A percentile compares a stretch with the other conserved stretches of the same genome.
These are phyloP conservation scores for Xylariaceae sp. DNA, from an alignment of 2,329 filamentous ascomycete genomes.

Conservation along the genomic window DNA sequence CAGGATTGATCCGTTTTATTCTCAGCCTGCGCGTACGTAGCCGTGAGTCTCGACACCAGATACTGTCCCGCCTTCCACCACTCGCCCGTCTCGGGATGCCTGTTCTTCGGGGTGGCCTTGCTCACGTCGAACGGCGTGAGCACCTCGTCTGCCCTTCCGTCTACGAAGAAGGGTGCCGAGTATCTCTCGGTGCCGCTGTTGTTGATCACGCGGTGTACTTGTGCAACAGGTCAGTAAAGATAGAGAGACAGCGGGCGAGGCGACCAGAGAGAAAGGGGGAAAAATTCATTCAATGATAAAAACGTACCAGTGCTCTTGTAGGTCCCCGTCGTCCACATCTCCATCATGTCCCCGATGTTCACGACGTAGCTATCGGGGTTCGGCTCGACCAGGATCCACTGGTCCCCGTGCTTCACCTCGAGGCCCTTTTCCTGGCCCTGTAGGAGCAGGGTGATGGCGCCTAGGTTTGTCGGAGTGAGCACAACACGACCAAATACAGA, in stretches of 20 bases:
- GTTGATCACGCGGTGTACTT: constrained; percentile 20
- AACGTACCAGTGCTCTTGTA: constrained; percentile 13
- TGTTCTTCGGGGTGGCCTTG: not conserved
- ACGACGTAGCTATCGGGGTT: constrained; percentile 18
- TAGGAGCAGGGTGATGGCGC: constrained; percentile 21
- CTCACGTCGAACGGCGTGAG: constrained; percentile 29
- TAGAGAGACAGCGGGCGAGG: too few relatives aligned
- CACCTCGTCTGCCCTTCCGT: constrained; percentile 21
- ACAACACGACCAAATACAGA: too few relatives aligned
- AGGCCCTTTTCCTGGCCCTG: constrained; percentile 18
- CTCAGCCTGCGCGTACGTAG: constrained; percentile 20
- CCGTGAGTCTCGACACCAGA: constrained; percentile 28
- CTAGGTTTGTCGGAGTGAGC: constrained; percentile 3
- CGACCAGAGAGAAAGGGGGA: too few relatives aligned
- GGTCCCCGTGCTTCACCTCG: constrained; percentile 12
- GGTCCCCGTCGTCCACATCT: constrained; percentile 15
- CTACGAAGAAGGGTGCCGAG: constrained; percentile 20
- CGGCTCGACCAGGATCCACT: constrained; percentile 15
- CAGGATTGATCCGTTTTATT: too few relatives aligned
- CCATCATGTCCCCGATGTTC: constrained; percentile 22
- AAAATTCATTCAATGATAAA: too few relatives aligned
- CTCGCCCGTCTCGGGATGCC: constrained; percentile 12
- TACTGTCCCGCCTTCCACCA: constrained; percentile 28
- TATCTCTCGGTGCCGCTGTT: constrained; percentile 13
- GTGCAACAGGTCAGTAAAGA: constrained; percentile 1